A percentile compares a stretch with the other conserved stretches of the same genome.
Conservation (phyloP, 257 asterid species). For the Catharanthus roseus region DNA sequence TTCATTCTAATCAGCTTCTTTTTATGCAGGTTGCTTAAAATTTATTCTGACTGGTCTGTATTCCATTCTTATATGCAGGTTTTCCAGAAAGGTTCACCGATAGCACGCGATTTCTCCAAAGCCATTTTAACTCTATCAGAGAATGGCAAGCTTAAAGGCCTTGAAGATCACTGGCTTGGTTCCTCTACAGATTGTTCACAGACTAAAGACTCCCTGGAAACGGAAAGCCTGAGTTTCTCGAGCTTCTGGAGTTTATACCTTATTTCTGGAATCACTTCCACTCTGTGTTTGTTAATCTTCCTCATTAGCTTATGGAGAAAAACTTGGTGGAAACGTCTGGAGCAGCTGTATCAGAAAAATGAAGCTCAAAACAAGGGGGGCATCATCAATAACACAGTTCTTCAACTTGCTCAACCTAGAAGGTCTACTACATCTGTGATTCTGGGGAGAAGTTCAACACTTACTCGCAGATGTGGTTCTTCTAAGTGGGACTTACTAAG, state of each 20-base stretch:
- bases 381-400: not conserved
- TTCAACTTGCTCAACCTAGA: not conserved
- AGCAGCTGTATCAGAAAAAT: not conserved
- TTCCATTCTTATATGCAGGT: constrained; percentile 14
- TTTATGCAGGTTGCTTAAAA: too few species aligned
- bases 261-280: constrained; percentile 23
- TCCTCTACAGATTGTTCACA: constrained; percentile 19
- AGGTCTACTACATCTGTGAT: constrained; percentile 6
- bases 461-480: constrained; percentile 7
- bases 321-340: too few species aligned
- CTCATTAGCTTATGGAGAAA: not conserved
- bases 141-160: constrained; percentile 18
- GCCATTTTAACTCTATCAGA: constrained; percentile 30
- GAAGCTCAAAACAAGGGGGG: constrained; percentile 1
- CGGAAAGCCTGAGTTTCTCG: constrained; percentile 20
- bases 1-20: too few species aligned
- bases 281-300: constrained; percentile 24
- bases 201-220: constrained; percentile 3
- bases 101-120: constrained; percentile 31
- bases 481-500: constrained; percentile 21
- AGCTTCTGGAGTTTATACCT: constrained; percentile 41
- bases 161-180: constrained; percentile 20
- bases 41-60: not conserved
- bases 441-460: constrained; percentile 3
- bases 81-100: constrained; percentile 35